Evolutionary conservation across 495 filamentous ascomycete species (phyloP), one percentile per base, ranked within the genome.

Genomic region (Aspergillus cavernicola): DNA sequence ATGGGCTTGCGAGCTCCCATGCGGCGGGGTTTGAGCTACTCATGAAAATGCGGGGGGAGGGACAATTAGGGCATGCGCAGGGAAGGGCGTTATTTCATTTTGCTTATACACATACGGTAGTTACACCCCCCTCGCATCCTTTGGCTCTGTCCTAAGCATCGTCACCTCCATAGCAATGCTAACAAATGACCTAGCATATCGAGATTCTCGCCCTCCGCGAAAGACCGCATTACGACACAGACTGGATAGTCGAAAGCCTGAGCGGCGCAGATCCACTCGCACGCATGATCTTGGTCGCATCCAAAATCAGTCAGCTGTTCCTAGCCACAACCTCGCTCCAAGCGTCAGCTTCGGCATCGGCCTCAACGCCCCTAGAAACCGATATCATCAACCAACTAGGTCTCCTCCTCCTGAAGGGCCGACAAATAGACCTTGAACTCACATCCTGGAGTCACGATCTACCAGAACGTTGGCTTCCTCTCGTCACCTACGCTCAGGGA

Each of bases 31-130:
- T 76, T 53, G 72, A 72, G 47, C 60, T 71, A 5, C 50, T 76
- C 22, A 68, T 67, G 60, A 69, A 66, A 47, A 36, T 74, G 23
- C 62, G 72, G 53, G 72, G 70, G 6, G 52, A 65, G 36, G 46
- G 57, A 12, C 69, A 70, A 49, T 29, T 74, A 15, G 59, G 56
- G 29, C 37, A 70, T 50, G 57, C 59, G 19, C 65, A 62, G 23
- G 71, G 73, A 23, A 60, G 70, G n/a, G 69, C 66, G 56, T 57
- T 76, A 55, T 74, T 76, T 32, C 66, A 61, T 23, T 75, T 71
- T 60, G 73, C 70, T 24, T 75, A 68, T 63, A 59, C 66, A 13
- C 71, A 73, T 46, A 70, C 62, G 51, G 73, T 76, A 55, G 38
- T 67, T 62, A 39, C 10, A 33, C n/a, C n/a, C n/a, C n/a, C n/a